Base-by-base conservation (phyloP, 2,329 filamentous ascomycete genomes). In the Domatiomyces catenatus region DNA sequence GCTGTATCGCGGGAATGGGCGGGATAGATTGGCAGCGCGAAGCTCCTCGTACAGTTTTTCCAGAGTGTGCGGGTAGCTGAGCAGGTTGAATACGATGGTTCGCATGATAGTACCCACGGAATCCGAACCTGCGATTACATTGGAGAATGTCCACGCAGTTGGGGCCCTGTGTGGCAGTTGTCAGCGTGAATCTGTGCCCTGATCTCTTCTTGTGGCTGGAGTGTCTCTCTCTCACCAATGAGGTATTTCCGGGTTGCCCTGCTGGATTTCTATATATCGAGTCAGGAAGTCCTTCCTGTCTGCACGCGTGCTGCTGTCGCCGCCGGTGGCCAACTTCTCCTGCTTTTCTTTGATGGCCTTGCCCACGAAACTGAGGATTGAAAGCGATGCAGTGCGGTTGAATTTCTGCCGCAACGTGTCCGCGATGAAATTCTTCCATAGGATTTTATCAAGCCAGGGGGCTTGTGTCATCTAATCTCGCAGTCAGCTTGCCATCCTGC, bases 61-160 rank as follows among this genome's bases (percentile, higher is more conserved):
- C 18, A 43, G 22, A 2, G 43, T 20, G 18, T 22, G 17, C 0
- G 79, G 79, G 58, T 79, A 76, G 59, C 80, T 80, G 36, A 87
- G 71, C 3, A 88, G 66, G 63, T 79, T 81, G 66, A 88, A 88
- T 60, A 89, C 86, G 0, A 87, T 75, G 8, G 80, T 74, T 5
- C 76, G 75, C 0, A 88, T 72, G 3, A 75, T 78, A 60, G 88
- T 87, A 32, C 81, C 84, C 0, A 84, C 89, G 0, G 84, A 89
- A 65, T 89, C 85, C 1, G 78, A 83, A 2, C 84, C 84, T 0
- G 84, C 84, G 84, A 75, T 49, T 20, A 44, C 22, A 17, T 44
- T 44, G 22, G 43, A 44, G 18, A 24, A 20, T 44, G 43, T 24
- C 43, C 43, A 44, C 18, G 43, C 43, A 36, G 28, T 36, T 36